Evolutionary conservation across 2,329 filamentous ascomycete species (phyloP).

Genomic region (Arthrobotrys musiformis): DNA sequence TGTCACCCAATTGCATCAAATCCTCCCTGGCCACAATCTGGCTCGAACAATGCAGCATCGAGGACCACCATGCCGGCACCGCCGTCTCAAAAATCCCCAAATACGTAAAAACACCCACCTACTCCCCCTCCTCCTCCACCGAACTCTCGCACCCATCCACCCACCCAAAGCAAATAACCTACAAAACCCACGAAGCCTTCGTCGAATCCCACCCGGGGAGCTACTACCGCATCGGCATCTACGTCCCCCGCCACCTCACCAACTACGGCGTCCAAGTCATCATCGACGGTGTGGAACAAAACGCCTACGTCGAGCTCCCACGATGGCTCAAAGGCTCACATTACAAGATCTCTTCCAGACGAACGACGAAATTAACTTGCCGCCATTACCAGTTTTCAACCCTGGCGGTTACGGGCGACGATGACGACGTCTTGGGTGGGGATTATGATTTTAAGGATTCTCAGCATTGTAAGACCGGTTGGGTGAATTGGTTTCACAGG

Average conservation of each 20-base stretch:
- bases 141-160: background rate
- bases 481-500: background rate
- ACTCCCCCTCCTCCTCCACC: constrained; percentile 10
- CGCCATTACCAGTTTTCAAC: constrained; percentile 18
- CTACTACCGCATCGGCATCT: constrained; percentile 14
- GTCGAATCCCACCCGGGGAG: constrained; percentile 8
- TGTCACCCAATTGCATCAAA: too few species aligned
- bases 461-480: constrained; percentile 17
- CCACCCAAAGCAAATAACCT: background rate
- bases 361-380: background rate
- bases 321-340: background rate
- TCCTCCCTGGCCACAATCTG: constrained; percentile 30
- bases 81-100: too few species aligned
- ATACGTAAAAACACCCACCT: background rate
- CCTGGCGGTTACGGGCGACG: background rate
- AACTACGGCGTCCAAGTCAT: constrained; percentile 22
- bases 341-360: background rate
- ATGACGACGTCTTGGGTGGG: constrained; percentile 3
- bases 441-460: constrained; percentile 25
- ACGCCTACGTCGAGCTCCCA: constrained; percentile 5
- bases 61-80: background rate
- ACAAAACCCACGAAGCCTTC: constrained; percentile 16
- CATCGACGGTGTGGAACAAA: constrained; percentile 46
- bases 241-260: background rate
- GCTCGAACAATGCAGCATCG: constrained; percentile 7